Evolutionary conservation across 1,284 basidiomycete genomes (phyloP).

Genomic region (Cutaneotrichosporon mucoides): DNA sequence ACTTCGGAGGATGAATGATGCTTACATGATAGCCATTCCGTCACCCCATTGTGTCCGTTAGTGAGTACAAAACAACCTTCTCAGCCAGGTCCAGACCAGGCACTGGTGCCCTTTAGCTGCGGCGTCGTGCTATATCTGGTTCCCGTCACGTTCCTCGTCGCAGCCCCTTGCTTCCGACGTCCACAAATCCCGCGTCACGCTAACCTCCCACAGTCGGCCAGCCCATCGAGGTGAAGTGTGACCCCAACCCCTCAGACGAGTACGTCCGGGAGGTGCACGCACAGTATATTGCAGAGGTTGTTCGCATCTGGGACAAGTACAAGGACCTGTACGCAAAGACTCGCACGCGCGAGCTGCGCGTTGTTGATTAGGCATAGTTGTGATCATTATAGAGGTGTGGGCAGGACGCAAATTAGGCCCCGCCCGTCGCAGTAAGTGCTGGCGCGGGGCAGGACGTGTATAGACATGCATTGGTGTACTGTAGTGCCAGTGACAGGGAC

Average conservation of each 20-base stretch:
- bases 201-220: slow-evolving; percentile 1
- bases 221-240: slow-evolving; percentile 54
- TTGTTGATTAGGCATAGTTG: slow-evolving; percentile 35
- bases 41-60: slow-evolving; percentile 88
- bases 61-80: slow-evolving; percentile 55
- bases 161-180: background rate
- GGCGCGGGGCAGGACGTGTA: background rate
- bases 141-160: background rate
- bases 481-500: background rate
- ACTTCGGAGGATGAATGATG: no score
- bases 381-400: background rate
- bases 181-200: no score
- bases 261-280: slow-evolving; percentile 75
- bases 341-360: slow-evolving; percentile 47
- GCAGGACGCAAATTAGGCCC: no score
- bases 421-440: no score
- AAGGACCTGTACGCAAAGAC: slow-evolving; percentile 56
- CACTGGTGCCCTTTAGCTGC: no score
- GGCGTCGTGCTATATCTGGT: no score
- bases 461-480: slow-evolving; percentile 3
- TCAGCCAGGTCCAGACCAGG: no score
- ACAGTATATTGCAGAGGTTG: slow-evolving; percentile 86
- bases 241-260: slow-evolving; percentile 73
- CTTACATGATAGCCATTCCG: slow-evolving; percentile 62
- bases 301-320: slow-evolving; percentile 89